These are phyloP conservation scores for Paracoccidioides brasiliensis DNA, from an alignment of 2,329 filamentous ascomycete genomes.

Conservation along the genomic window DNA sequence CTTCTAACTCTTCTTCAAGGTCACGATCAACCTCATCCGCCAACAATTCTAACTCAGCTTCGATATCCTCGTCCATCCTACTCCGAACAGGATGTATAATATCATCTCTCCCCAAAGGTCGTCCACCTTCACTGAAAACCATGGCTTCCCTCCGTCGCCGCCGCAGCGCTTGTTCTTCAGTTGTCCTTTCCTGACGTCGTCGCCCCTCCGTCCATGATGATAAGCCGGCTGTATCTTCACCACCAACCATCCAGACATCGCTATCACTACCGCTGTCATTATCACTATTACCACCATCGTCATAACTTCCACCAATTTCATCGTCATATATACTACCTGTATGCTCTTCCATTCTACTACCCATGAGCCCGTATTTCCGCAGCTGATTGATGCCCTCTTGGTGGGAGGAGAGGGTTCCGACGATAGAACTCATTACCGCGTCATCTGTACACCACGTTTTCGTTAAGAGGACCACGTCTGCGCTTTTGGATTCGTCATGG, in stretches of 20 bases:
- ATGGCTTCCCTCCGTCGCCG: conserved; percentile 74
- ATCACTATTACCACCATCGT: conserved; percentile 33
- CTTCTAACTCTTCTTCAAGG: conserved; percentile 4
- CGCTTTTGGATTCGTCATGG: conserved; percentile 35
- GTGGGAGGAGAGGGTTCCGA: conserved; percentile 26
- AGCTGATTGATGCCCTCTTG: conserved; percentile 30
- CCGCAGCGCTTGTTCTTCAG: conserved; percentile 54
- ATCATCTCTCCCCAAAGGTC: conserved; percentile 58
- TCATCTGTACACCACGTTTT: conserved; percentile 32
- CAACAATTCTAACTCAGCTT: conserved; percentile 9
- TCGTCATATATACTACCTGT: neutral
- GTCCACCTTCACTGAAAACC: conserved; percentile 76
- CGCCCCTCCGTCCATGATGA: conserved; percentile 19
- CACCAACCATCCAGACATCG: conserved; percentile 40
- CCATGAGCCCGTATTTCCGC: conserved; percentile 31
- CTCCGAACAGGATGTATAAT: conserved; percentile 53
- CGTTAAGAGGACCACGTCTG: conserved; percentile 30
- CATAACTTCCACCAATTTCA: conserved; percentile 37
- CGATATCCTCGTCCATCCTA: conserved; percentile 10
- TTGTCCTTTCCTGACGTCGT: conserved; percentile 21
- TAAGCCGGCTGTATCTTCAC: conserved; percentile 38
- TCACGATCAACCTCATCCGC: conserved; percentile 7
- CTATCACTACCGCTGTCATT: conserved; percentile 31
- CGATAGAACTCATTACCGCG: conserved; percentile 31
- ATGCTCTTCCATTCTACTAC: conserved; percentile 26